Base-by-base conservation (phyloP, 2,329 filamentous ascomycete genomes). In the Colletotrichum truncatum region DNA sequence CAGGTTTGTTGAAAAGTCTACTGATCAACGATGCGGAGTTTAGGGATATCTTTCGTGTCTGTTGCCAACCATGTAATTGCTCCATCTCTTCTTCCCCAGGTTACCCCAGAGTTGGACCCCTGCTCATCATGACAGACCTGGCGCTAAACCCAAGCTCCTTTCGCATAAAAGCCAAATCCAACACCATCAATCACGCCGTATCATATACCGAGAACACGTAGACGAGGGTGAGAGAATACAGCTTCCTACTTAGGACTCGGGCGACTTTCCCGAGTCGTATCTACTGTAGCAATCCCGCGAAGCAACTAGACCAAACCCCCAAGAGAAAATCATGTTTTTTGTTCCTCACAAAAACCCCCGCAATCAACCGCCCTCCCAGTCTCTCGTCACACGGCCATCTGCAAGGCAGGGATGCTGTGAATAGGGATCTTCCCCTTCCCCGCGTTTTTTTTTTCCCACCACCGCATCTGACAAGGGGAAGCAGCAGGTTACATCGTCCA, bases 391-490 rank as follows among this genome's bases (percentile, higher is more conserved):
- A 36, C 28, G 39, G n/a, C n/a, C 26, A 30, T 2, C 6, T 21
- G 21, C 18, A 14, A 26, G 21, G 9, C 1, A 18, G 26, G 9
- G 57, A 18, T 28, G 28, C 14, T 16, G n/a, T 25, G 26, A 49
- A 49, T 41, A 26, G 49, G 21, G 41, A 56, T 62, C 57, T 30
- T 21, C n/a, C n/a, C 18, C 14, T 21, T 58, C 41, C 53, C 41
- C 32, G 10, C 38, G 30, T 30, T 25, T 43, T 34, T 10, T 32
- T 41, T 4, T n/a, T 26, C 41, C 23, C 32, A 49, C 32, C 51
- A 39, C 39, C 32, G 30, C 26, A 34, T 34, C 23, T 18, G 23
- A 18, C 28, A 21, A 14, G 14, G 14, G 25, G 18, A 2, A 14
- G 32, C 18, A 1, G n/a, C 38, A 30, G 23, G 53, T 58, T 58